A percentile compares a stretch with the other conserved stretches of the same genome.
phyloP scores from a whole-genome alignment of 116 monocot genomes.

The Thalassia testudinum region DNA sequence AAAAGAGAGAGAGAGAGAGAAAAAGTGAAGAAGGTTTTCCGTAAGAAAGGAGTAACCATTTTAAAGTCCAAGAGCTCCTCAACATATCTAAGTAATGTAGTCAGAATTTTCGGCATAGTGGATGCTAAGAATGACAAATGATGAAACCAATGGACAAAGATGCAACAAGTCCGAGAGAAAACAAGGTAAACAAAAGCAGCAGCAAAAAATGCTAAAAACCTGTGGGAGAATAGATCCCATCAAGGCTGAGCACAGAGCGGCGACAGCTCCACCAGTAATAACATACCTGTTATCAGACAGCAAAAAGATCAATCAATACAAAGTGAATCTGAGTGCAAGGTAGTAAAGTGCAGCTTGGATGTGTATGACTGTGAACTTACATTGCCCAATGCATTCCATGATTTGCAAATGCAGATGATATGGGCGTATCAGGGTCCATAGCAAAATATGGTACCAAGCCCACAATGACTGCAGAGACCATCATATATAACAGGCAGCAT shows the following conservation, averaged over 20 bases:
- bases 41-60: neutral
- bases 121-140: too few relatives aligned
- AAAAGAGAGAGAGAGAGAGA: neutral
- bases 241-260: conserved; percentile 87
- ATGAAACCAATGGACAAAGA: too few relatives aligned
- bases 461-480: conserved; percentile 81
- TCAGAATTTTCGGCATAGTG: too few relatives aligned
- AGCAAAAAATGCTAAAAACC: conserved; percentile 20
- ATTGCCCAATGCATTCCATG: conserved; percentile 94
- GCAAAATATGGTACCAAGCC: conserved; percentile 94
- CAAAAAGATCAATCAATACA: neutral
- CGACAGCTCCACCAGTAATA: conserved; percentile 75
- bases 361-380: conserved; percentile 21
- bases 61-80: too few relatives aligned
- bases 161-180: too few relatives aligned
- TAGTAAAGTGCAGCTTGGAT: neutral
- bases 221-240: conserved; percentile 97
- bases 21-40: neutral
- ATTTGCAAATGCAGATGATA: conserved; percentile 84
- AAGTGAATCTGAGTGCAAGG: neutral
- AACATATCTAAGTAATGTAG: too few relatives aligned
- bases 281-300: conserved; percentile 44
- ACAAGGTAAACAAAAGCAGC: too few relatives aligned
- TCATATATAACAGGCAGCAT: conserved; percentile 89
- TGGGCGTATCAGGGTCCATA: conserved; percentile 96